phyloP scores from a whole-genome alignment of 768 basidiomycete species.

The Lyophyllum atratum region DNA sequence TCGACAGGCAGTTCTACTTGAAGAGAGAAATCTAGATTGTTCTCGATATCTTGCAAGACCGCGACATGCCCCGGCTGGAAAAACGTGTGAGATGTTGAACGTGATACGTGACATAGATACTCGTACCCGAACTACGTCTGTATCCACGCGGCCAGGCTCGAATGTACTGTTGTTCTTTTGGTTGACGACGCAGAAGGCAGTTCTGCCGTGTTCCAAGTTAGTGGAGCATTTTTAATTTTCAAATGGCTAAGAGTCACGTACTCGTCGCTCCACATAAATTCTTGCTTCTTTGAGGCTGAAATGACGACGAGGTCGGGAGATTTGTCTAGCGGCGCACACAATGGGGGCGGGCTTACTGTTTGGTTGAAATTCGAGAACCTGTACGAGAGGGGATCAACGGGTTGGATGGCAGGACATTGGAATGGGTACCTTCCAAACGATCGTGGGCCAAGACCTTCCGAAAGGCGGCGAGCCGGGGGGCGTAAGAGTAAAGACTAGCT shows the following conservation, averaged over 20 bases:
- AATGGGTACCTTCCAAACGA: constrained; percentile 13
- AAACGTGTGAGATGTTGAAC: not conserved
- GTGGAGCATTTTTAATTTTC: too few relatives aligned
- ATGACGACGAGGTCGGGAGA: not conserved
- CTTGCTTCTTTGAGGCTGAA: not conserved
- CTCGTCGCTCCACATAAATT: not conserved
- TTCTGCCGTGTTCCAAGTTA: not conserved
- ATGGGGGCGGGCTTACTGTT: not conserved
- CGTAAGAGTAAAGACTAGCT: constrained; percentile 14
- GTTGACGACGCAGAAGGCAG: not conserved
- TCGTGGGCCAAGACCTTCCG: constrained; percentile 4
- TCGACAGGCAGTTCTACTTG: not conserved
- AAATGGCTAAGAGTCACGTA: not conserved
- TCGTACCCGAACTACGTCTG: not conserved
- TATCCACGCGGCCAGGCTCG: not conserved
- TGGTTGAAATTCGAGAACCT: not conserved
- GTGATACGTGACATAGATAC: not conserved
- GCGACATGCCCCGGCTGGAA: not conserved
- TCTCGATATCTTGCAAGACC: not conserved
- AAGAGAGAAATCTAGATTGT: not conserved
- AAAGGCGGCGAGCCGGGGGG: constrained; percentile 2
- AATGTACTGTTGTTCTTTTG: not conserved
- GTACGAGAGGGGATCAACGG: too few relatives aligned
- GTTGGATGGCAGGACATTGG: not conserved
- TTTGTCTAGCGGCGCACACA: not conserved